Percentiles rank a stretch among this genome's conserved stretches.
Evolutionary conservation across 495 filamentous ascomycete species (phyloP).

Genomic region (Parmelia sp.): DNA sequence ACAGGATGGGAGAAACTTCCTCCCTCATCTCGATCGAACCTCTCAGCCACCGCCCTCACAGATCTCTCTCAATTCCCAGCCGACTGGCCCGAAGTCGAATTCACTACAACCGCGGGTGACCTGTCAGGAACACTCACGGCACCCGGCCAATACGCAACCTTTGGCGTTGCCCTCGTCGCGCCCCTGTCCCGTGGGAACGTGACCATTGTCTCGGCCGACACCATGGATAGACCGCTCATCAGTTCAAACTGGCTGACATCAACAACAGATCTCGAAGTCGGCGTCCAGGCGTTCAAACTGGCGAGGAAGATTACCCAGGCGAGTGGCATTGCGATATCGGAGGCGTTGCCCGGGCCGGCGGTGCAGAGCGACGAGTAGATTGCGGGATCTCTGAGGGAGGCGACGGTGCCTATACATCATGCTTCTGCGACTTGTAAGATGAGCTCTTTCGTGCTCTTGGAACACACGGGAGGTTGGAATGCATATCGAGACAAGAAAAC

Average conservation of each 20-base stretch:
- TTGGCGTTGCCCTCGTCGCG: constrained; percentile 39
- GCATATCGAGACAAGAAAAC: too few relatives aligned
- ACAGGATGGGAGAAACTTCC: constrained; percentile 18
- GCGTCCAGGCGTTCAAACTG: constrained; percentile 14
- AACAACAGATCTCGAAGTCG: constrained; percentile 16
- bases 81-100: constrained; percentile 46
- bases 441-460: too few relatives aligned
- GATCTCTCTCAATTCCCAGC: constrained; percentile 5
- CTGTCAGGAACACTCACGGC: too few relatives aligned
- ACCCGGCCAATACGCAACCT: constrained; percentile 40
- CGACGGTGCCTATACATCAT: constrained; percentile 40
- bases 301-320: constrained; percentile 18
- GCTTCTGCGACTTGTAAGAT: constrained; percentile 31
- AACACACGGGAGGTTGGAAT: too few relatives aligned
- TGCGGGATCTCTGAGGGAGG: constrained; percentile 32
- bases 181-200: constrained; percentile 51
- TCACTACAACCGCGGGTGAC: too few relatives aligned
- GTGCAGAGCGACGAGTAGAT: constrained; percentile 44
- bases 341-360: constrained; percentile 37
- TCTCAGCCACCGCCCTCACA: background rate
- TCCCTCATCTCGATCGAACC: background rate
- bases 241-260: constrained; percentile 47
- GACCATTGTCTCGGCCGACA: constrained; percentile 42
- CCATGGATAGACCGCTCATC: constrained; percentile 44
- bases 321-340: constrained; percentile 23